Base-by-base conservation (phyloP, 2,329 filamentous ascomycete species). In the Mariannaea sp. region DNA sequence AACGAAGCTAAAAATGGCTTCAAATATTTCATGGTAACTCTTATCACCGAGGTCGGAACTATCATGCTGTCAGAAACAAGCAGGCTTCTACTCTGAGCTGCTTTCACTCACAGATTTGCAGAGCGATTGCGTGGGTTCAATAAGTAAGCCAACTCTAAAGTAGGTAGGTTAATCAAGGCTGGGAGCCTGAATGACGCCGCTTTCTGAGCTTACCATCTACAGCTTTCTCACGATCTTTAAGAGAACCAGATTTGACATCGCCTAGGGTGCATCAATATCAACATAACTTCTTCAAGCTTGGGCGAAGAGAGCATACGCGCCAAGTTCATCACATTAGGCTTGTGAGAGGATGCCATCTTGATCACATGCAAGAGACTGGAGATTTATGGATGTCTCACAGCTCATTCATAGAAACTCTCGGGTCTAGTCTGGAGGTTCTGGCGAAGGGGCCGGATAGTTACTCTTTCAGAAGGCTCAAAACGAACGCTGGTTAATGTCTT, bases 21-120 rank as follows among this genome's bases (percentile, higher is more conserved):
- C 91, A 63, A 90, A 90, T 36, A 97, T 85, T 54, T 83, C 82
- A 66, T 94, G 88, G 61, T 89, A 96, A n/a, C 82, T 82, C 68
- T 88, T 89, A 68, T 96, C 90, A 39, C 81, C 82, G 27, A 96
- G 76, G 10, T 72, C 65, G 24, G 70, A 65, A 29, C 72, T 74
- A 41, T 9, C 16, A 30, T 56, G 20, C 12, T 12, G 7, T 27
- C 10, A 30, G 7, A 41, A 43, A 14, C n/a, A 32, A 7, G 29
- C 7, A 39, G 20, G 24, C 12, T 32, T 10, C 13, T 22, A 22
- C 5, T 22, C 33, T 9, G 13, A 13, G 24, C 10, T 12, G n/a
- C 7, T 33, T 2, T 16, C 12, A 38, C 71, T 55, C 66, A 76
- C 72, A 76, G 65, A 49, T 72, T 73, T 16, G 68, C 54, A 4